These are phyloP conservation scores for Hypoxylon cercidicola DNA, from an alignment of 495 filamentous ascomycete species.

Conservation along the genomic window DNA sequence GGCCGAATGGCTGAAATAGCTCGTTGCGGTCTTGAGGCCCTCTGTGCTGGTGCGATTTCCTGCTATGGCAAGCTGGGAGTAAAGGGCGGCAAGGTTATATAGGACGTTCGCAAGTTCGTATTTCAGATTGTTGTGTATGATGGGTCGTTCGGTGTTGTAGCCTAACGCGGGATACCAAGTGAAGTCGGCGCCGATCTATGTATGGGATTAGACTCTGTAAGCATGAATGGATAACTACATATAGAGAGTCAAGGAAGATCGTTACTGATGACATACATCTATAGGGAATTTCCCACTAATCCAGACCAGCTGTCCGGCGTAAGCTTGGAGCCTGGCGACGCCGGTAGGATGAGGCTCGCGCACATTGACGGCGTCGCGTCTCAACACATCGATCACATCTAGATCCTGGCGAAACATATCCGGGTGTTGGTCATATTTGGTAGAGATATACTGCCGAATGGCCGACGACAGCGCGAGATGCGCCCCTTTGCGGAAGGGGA, in stretches of 20 bases:
- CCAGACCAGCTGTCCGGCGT: conserved; percentile 94
- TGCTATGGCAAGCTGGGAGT: conserved; percentile 88
- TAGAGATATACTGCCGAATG: conserved; percentile 95
- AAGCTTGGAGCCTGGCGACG: conserved; percentile 83
- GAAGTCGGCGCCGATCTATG: conserved; percentile 91
- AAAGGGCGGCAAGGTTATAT: conserved; percentile 91
- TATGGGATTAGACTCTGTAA: conserved; percentile 35
- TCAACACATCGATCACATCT: conserved; percentile 82
- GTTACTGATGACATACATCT: conserved; percentile 69
- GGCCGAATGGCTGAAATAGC: conserved; percentile 89
- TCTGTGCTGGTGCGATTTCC: conserved; percentile 81
- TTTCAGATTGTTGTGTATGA: conserved; percentile 90
- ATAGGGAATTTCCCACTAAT: conserved; percentile 95
- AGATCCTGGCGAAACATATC: conserved; percentile 96
- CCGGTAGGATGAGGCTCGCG: conserved; percentile 92
- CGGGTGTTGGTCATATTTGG: conserved; percentile 99
- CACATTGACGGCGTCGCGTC: conserved; percentile 84
- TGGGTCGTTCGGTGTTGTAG: conserved; percentile 83
- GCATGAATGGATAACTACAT: conserved; percentile 4
- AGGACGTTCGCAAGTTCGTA: conserved; percentile 95
- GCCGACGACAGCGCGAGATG: conserved; percentile 78
- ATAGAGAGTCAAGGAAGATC: conserved; percentile 2
- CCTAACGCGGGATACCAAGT: conserved; percentile 94
- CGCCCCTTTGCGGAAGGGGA: conserved; percentile 90
- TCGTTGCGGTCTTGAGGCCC: conserved; percentile 88